Evolutionary conservation across 176 grass and related monocot genomes (phyloP), one percentile per base, ranked within the genome.

Genomic region (Oryza australiensis): DNA sequence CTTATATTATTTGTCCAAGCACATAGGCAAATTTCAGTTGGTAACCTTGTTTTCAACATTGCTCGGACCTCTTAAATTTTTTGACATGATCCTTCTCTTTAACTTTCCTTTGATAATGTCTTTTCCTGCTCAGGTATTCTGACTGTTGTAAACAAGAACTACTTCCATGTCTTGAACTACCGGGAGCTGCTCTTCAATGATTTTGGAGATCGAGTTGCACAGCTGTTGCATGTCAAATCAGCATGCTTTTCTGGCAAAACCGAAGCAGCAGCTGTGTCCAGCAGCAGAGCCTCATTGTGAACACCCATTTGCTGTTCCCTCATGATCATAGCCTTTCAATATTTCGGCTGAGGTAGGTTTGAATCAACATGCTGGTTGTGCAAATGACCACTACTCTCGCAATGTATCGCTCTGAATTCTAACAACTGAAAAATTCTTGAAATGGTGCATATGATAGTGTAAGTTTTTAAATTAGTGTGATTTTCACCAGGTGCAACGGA

Each of bases 121-220:
- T 73, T 67, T 55, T 26, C 9, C 59, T 55, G 15, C 62, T 59
- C 74, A 88, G 86, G 86, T 67, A 82, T 89, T 81, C 72, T 85
- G 34, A 89, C 87, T 55, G 94, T 91, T 74, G 82, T 97, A 51
- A 79, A 88, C 43, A 89, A 42, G 13, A 84, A 69, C 75, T 87
- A 88, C 32, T 94, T 97, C 76, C 69, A 33, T 34, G 86, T 97
- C 43, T 43, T 88, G 79, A 88, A 90, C 72, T 85, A 97, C 68
- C 78, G 74, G 65, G 87, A 94, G 64, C 82, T 94, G 34, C 89
- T 91, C 41, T 97, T 97, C 85, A 94, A 97, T 86, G 94, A 97
- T n/a, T n/a, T n/a, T n/a, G n/a, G n/a, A n/a, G n/a, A n/a, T n/a
- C n/a, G n/a, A n/a, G n/a, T n/a, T n/a, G n/a, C n/a, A n/a, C n/a